These are phyloP conservation scores for Monosporascus sp. DNA, from an alignment of 2,329 filamentous ascomycete species.

Conservation along the genomic window DNA sequence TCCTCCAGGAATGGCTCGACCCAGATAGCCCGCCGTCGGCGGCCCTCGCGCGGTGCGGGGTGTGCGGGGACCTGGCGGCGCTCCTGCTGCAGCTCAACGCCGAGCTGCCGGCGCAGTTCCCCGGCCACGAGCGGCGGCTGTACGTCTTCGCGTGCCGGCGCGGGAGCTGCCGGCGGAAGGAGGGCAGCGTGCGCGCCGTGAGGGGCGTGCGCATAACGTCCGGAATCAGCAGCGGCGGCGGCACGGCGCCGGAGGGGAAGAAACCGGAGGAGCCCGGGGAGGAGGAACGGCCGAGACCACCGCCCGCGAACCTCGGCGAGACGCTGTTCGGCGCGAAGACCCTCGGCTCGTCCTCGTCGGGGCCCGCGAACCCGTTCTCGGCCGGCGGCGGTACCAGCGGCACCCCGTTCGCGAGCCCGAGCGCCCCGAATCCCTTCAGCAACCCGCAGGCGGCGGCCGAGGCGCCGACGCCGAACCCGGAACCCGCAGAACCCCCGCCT, in stretches of 20 bases:
- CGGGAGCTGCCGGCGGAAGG: constrained; percentile 73
- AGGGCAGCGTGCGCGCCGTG: constrained; percentile 73
- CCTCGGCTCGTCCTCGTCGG: constrained; percentile 23
- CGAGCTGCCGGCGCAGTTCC: constrained; percentile 81
- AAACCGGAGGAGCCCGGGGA: constrained; percentile 26
- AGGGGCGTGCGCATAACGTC: constrained; percentile 56
- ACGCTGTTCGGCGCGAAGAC: constrained; percentile 64
- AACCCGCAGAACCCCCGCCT: constrained; percentile 13
- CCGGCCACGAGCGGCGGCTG: constrained; percentile 78
- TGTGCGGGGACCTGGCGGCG: constrained; percentile 78
- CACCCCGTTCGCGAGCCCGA: constrained; percentile 57
- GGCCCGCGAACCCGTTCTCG: constrained; percentile 58
- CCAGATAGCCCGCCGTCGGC: constrained; percentile 65
- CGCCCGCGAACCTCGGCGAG: constrained; percentile 52
- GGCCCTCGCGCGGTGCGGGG: constrained; percentile 74
- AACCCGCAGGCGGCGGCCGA: constrained; percentile 18
- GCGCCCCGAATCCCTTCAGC: constrained; percentile 39
- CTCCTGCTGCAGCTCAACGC: constrained; percentile 87
- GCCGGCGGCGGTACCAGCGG: constrained; percentile 30
- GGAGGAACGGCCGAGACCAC: constrained; percentile 25
- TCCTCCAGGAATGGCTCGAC: constrained; percentile 73
- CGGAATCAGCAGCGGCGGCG: constrained; percentile 17
- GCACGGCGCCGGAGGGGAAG: constrained; percentile 28
- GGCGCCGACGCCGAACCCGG: constrained; percentile 11
- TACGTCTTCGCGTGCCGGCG: constrained; percentile 81